These are phyloP conservation scores for Globisporangium acanthophoron DNA, from an alignment of 352 stramenopile genomes.

Conservation along the genomic window DNA sequence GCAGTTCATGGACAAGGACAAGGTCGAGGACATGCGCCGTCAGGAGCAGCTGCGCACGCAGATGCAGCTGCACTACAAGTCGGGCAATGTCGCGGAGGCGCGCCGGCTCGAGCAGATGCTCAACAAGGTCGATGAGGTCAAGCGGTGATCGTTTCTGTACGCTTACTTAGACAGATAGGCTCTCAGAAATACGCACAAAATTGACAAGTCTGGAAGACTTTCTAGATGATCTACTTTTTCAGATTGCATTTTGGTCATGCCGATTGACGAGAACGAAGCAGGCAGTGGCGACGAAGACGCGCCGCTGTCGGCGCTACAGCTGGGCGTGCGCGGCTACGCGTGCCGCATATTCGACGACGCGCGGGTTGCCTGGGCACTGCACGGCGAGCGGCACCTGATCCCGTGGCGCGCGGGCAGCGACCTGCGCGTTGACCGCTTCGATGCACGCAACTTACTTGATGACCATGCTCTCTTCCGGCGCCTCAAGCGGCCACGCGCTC, in stretches of 20 bases:
- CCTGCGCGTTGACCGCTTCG: slow-evolving; percentile 52
- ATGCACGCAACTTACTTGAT: slow-evolving; percentile 56
- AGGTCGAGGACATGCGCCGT: slow-evolving; percentile 84
- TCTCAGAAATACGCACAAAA: no score
- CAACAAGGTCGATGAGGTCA: slow-evolving; percentile 54
- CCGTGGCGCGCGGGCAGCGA: slow-evolving; percentile 33
- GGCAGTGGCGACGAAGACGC: slow-evolving; percentile 11
- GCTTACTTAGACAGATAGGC: no score
- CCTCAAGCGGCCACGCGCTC: slow-evolving; percentile 29
- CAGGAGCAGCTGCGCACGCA: slow-evolving; percentile 79
- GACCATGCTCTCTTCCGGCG: slow-evolving; percentile 40
- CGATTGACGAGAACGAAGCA: no score
- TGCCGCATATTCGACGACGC: slow-evolving; percentile 50
- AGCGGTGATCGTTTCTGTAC: slow-evolving; percentile 10
- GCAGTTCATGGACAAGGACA: slow-evolving; percentile 81
- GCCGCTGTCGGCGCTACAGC: slow-evolving; percentile 13
- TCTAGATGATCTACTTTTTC: no score
- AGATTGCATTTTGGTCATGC: no score
- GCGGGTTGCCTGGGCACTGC: slow-evolving; percentile 36
- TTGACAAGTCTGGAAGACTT: no score
- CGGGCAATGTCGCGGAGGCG: slow-evolving; percentile 80
- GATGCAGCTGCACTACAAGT: slow-evolving; percentile 90
- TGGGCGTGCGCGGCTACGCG: slow-evolving; percentile 43
- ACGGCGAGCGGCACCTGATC: slow-evolving; percentile 51
- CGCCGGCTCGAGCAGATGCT: slow-evolving; percentile 78